Percentiles rank a stretch among this genome's conserved stretches.
These are phyloP conservation scores for Chlorella sp. DNA, from an alignment of 139 green algal species.

Conservation along the genomic window DNA sequence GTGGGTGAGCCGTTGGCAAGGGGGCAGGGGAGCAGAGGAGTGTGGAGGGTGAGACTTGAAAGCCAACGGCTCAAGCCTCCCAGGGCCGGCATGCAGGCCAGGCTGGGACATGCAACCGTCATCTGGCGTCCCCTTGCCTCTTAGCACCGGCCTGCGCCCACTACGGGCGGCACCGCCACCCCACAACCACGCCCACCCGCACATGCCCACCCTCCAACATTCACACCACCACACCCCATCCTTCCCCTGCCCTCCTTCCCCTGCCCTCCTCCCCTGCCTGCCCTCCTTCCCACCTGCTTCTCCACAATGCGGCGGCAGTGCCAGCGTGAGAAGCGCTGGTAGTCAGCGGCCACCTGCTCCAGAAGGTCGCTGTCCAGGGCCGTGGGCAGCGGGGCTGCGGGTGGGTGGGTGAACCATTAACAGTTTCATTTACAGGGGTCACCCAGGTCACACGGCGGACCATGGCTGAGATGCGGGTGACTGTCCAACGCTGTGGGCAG, in stretches of 20 bases:
- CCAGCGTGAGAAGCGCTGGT: constrained; percentile 25
- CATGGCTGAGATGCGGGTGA: too few relatives aligned
- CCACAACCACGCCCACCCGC: too few relatives aligned
- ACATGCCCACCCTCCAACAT: too few relatives aligned
- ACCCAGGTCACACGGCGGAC: too few relatives aligned
- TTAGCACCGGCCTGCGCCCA: too few relatives aligned
- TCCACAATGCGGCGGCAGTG: constrained; percentile 27
- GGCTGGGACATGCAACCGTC: neutral
- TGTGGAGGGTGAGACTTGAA: neutral
- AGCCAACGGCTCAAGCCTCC: neutral
- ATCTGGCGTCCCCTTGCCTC: too few relatives aligned
- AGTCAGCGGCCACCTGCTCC: neutral
- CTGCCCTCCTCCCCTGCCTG: too few relatives aligned
- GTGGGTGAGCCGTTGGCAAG: neutral
- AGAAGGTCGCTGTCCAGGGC: neutral
- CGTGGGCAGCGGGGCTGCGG: neutral
- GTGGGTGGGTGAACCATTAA: too few relatives aligned
- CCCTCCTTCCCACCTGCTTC: neutral
- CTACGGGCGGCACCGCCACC: too few relatives aligned
- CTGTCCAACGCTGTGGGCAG: neutral
- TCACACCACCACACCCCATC: too few relatives aligned
- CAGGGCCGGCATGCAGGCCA: neutral
- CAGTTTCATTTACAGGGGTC: too few relatives aligned
- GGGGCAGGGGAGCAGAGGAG: neutral
- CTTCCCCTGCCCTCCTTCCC: too few relatives aligned